Percentiles rank a stretch among this genome's conserved stretches.
phyloP scores from a whole-genome alignment of 1,139 yeast genomes.

The Saccharomyces pastorianus region DNA sequence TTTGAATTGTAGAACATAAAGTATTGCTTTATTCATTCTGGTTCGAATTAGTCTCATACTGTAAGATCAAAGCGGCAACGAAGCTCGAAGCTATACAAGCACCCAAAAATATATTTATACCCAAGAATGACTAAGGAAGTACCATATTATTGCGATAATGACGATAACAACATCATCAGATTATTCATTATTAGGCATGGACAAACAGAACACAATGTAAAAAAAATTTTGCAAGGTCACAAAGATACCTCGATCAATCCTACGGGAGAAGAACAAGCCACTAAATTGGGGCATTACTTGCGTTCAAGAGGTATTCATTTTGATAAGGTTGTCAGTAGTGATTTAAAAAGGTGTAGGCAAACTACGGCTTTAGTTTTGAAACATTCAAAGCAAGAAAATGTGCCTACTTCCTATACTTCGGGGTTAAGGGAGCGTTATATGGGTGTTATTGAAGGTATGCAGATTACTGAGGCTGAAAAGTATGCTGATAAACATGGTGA shows the following conservation, averaged over 20 bases:
- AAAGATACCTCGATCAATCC: conserved; percentile 49
- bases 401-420: conserved; percentile 20
- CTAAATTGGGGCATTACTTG: conserved; percentile 37
- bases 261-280: conserved; percentile 52
- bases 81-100: neutral
- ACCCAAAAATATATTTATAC: neutral
- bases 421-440: conserved; percentile 66
- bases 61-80: neutral
- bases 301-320: conserved; percentile 25
- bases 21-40: neutral
- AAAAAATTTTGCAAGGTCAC: conserved; percentile 71
- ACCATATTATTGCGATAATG: conserved; percentile 21
- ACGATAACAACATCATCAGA: conserved; percentile 38
- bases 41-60: neutral
- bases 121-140: conserved; percentile 14
- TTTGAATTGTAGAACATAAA: neutral
- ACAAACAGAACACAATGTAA: conserved; percentile 62
- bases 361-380: conserved; percentile 40
- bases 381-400: conserved; percentile 9
- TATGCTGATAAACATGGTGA: conserved; percentile 45
- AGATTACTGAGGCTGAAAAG: conserved; percentile 53
- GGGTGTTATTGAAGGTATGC: conserved; percentile 79
- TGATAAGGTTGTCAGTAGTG: conserved; percentile 52
- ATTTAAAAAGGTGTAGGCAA: conserved; percentile 51
- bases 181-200: conserved; percentile 70